Evolutionary conservation across 768 basidiomycete species (phyloP), one percentile per base, ranked within the genome.

Genomic region (Boletus reticulatus): DNA sequence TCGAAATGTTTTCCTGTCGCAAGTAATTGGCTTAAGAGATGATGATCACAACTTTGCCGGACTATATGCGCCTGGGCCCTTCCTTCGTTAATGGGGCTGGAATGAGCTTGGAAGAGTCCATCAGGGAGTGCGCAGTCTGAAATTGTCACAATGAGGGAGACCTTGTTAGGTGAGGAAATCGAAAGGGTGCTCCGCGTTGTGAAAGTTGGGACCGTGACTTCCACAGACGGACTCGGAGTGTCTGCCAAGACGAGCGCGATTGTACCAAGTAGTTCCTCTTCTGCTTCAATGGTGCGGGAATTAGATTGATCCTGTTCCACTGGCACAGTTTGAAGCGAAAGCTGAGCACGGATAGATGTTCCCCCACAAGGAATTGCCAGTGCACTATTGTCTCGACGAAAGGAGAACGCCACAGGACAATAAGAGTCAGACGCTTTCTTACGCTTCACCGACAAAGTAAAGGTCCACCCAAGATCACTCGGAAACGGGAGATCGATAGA

Each of bases 1-100:
- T 65, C 65, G n/a, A 52, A 57, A 14, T 56, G 46, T 37, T 47
- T 62, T 44, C 64, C 64, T 7, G 62, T 65, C 12, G 34, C 14
- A 17, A 67, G 59, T 34, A 53, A 65, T 43, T 11, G 53, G 39
- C 31, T 42, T 13, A 67, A n/a, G 14, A 57, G 27, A 42, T 16
- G 27, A 12, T 59, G 27, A 12, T 59, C 57, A 31, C 43, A 31
- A 6, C 46, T 50, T 42, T 32, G 62, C 22, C 19, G 56, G 29
- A 48, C 56, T 1, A 62, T 27, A 29, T 48, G 42, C 16, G 12
- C 42, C 10, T 59, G 48, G 31, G 39, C 22, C 13, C 34, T n/a
- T 38, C 27, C 46, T 7, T 61, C 46, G 10, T 27, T n/a, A n/a
- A 27, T 20, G 16, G 24, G 11, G 6, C 31, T 3, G 5, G 44